phyloP scores from a whole-genome alignment of 23 red algal genomes.

The Gracilaria vermiculophylla region DNA sequence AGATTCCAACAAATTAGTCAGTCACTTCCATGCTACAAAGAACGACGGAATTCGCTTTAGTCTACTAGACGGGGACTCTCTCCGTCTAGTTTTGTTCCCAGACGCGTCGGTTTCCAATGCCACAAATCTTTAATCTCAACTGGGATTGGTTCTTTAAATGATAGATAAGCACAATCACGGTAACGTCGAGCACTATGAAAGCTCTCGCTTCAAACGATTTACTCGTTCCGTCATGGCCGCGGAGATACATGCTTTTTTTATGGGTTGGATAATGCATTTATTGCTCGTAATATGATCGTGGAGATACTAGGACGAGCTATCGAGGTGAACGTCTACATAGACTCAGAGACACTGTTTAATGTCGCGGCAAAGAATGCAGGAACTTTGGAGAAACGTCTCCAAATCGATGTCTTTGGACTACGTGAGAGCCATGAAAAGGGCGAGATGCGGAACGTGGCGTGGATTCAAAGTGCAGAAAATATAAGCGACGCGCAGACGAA shows the following conservation, averaged over 20 bases:
- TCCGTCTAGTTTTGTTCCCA: neutral
- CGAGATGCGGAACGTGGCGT: neutral
- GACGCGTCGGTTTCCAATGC: conserved; percentile 22
- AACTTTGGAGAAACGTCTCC: conserved; percentile 30
- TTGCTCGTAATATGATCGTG: neutral
- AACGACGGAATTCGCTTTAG: neutral
- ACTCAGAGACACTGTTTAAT: conserved; percentile 35
- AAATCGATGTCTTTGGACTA: conserved; percentile 25
- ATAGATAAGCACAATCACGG: neutral
- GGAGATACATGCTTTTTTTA: conserved; percentile 4
- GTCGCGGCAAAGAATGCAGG: conserved; percentile 27
- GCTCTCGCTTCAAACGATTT: neutral
- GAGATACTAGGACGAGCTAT: neutral
- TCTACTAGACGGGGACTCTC: neutral
- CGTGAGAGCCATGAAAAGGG: conserved; percentile 37
- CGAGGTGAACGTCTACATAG: conserved; percentile 31
- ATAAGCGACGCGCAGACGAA: neutral
- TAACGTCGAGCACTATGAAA: conserved; percentile 28
- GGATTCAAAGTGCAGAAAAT: neutral
- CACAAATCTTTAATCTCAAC: neutral
- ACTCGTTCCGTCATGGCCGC: conserved; percentile 47
- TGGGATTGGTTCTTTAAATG: neutral
- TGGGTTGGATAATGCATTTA: conserved; percentile 51
- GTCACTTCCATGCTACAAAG: neutral
- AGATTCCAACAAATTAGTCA: neutral